phyloP scores from a whole-genome alignment of 768 basidiomycete genomes.

The Rhizopogon sp. region DNA sequence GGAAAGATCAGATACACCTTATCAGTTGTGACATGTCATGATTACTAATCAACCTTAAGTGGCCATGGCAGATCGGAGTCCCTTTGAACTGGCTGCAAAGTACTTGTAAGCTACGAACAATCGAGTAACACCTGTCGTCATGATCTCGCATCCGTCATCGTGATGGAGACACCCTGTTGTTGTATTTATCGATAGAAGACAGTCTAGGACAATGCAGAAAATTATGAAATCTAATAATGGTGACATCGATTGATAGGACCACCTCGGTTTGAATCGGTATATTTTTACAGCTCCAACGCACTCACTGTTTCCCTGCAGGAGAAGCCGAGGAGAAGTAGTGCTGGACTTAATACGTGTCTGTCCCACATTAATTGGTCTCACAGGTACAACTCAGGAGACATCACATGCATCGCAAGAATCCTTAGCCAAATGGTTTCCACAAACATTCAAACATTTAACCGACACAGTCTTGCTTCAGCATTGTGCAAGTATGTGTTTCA shows the following conservation, averaged over 20 bases:
- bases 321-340: conserved; percentile 36
- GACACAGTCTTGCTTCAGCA: conserved; percentile 28
- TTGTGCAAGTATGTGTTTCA: conserved; percentile 19
- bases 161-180: conserved; percentile 15
- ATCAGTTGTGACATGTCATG: no score
- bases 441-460: conserved; percentile 41
- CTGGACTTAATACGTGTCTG: conserved; percentile 37
- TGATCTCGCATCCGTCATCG: no score
- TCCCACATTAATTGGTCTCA: background rate
- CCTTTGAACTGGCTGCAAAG: no score
- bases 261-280: conserved; percentile 28
- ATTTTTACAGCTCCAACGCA: background rate
- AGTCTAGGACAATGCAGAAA: conserved; percentile 14
- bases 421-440: conserved; percentile 2
- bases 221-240: conserved; percentile 19
- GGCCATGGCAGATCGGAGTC: no score
- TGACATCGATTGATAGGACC: conserved; percentile 28
- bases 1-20: background rate
- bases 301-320: conserved; percentile 35
- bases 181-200: conserved; percentile 33
- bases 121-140: no score
- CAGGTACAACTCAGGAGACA: conserved; percentile 11
- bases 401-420: conserved; percentile 15
- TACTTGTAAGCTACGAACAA: no score
- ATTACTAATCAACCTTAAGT: background rate